Conservation (phyloP, 768 basidiomycete genomes). For the Russula abietina region DNA sequence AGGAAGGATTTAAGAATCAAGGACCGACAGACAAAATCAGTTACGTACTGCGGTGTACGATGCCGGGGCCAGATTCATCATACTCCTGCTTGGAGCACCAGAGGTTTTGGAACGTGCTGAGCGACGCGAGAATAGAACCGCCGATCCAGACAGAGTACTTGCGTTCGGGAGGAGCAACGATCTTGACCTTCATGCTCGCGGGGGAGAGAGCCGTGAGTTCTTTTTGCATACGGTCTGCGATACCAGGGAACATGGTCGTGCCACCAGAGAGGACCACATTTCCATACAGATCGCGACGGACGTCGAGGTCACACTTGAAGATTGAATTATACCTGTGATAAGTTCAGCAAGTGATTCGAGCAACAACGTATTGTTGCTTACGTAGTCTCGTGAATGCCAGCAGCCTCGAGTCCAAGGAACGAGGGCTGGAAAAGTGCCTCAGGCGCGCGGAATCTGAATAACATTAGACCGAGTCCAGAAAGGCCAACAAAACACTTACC, state of each 20-base stretch:
- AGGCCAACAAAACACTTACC: slow-evolving; percentile 31
- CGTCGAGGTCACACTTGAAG: slow-evolving; percentile 70
- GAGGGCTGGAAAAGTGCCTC: slow-evolving; percentile 56
- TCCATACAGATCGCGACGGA: slow-evolving; percentile 73
- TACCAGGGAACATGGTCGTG: slow-evolving; percentile 82
- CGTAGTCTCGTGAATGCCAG: slow-evolving; percentile 76
- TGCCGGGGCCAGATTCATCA: slow-evolving; percentile 76
- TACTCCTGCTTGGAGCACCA: slow-evolving; percentile 94
- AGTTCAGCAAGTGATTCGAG: slow-evolving; percentile 4
- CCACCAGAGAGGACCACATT: slow-evolving; percentile 76
- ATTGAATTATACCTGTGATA: slow-evolving; percentile 52
- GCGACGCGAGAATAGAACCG: slow-evolving; percentile 79
- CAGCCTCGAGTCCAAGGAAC: slow-evolving; percentile 64
- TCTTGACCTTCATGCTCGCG: slow-evolving; percentile 92
- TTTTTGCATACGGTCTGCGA: slow-evolving; percentile 94
- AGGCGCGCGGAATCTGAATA: slow-evolving; percentile 46
- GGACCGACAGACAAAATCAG: not conserved
- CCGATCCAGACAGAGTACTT: slow-evolving; percentile 97
- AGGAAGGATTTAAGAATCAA: slow-evolving; percentile 1
- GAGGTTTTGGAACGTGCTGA: slow-evolving; percentile 94
- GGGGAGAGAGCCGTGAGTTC: slow-evolving; percentile 82
- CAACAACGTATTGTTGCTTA: slow-evolving; percentile 26
- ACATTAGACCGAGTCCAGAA: not conserved
- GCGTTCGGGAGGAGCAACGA: slow-evolving; percentile 87
- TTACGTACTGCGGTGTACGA: slow-evolving; percentile 68